Conservation (phyloP, 441 rosid genomes). For the Populus hybrid region DNA sequence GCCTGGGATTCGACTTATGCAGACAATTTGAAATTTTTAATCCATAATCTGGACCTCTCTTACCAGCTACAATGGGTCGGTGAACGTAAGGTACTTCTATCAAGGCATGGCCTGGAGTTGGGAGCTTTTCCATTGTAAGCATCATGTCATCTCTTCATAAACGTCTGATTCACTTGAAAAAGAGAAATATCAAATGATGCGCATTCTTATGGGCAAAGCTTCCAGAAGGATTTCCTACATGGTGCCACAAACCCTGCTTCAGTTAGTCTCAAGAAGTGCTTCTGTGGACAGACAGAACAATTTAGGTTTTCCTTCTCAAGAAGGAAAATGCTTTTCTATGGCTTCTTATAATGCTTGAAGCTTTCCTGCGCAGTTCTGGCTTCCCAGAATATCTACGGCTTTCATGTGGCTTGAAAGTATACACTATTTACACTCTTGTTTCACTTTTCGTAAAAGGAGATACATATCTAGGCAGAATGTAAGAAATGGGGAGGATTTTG, state of each 20-base stretch:
- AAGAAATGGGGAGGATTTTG: neutral
- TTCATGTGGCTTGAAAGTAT: neutral
- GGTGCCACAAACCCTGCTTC: neutral
- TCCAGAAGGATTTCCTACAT: neutral
- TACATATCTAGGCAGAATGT: neutral
- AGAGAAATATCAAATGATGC: neutral
- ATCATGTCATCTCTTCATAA: neutral
- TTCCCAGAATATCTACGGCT: neutral
- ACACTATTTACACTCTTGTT: too few relatives aligned
- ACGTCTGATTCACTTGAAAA: neutral
- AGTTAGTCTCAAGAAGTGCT: neutral
- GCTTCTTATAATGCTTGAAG: neutral
- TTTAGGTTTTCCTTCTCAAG: neutral
- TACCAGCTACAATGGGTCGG: slow-evolving; percentile 75
- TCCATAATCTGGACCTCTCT: slow-evolving; percentile 77
- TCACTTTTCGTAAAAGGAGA: neutral
- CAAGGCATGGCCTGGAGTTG: slow-evolving; percentile 61
- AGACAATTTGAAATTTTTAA: slow-evolving; percentile 50
- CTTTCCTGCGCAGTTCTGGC: neutral
- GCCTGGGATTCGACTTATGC: slow-evolving; percentile 32
- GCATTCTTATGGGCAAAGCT: neutral
- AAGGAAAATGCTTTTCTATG: neutral
- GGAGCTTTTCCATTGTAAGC: slow-evolving; percentile 62
- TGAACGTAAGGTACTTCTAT: slow-evolving; percentile 55
- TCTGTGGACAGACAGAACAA: neutral